These are phyloP conservation scores for Myriangium duriaei DNA, from an alignment of 2,329 filamentous ascomycete species.

Conservation along the genomic window DNA sequence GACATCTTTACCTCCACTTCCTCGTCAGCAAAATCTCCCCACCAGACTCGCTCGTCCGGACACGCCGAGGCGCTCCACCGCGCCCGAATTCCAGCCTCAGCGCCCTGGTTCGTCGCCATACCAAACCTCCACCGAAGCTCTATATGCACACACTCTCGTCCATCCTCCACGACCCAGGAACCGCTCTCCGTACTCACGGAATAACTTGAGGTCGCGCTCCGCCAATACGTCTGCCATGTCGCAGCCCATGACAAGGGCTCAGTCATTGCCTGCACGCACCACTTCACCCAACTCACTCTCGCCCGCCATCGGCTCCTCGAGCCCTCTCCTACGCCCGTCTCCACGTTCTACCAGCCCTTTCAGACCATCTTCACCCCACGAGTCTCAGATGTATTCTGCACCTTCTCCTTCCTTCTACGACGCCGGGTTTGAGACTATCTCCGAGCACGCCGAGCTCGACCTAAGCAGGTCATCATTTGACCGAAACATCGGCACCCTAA, in stretches of 20 bases:
- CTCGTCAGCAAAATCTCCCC: conserved; percentile 1
- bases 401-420: conserved; percentile 22
- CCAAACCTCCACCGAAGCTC: conserved; percentile 16
- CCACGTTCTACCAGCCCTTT: conserved; percentile 19
- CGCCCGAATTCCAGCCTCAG: conserved; percentile 19
- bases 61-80: conserved; percentile 22
- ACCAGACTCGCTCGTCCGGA: conserved; percentile 14
- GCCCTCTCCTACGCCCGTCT: conserved; percentile 29
- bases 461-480: conserved; percentile 28
- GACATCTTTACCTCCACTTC: conserved; percentile 3
- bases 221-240: conserved; percentile 28
- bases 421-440: conserved; percentile 28
- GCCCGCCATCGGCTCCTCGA: conserved; percentile 20
- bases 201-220: conserved; percentile 34
- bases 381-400: conserved; percentile 14
- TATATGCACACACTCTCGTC: conserved; percentile 18
- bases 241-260: conserved; percentile 35
- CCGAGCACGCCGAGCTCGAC: conserved; percentile 37
- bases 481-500: conserved; percentile 12
- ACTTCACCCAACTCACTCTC: conserved; percentile 23
- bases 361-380: conserved; percentile 15
- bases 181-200: conserved; percentile 34
- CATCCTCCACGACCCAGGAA: conserved; percentile 26
- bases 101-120: conserved; percentile 14
- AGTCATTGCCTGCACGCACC: conserved; percentile 32